Conservation (phyloP, 352 stramenopile species). For the Thalassiosira livingstoniorum region DNA sequence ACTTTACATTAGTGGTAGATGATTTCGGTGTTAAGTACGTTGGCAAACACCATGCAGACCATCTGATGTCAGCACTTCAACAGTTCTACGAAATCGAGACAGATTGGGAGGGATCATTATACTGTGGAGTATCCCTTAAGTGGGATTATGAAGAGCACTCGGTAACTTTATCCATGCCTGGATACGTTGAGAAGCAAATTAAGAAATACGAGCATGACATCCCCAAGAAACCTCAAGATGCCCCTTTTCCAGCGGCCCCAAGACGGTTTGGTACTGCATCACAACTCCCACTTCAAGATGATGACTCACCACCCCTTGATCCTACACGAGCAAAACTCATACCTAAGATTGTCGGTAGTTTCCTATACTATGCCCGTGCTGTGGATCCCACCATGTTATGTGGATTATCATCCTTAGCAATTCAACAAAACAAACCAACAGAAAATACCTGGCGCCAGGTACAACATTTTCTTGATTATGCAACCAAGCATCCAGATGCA, state of each 20-base stretch:
- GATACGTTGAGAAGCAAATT: neutral
- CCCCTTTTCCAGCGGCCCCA: neutral
- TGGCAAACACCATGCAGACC: too few species aligned
- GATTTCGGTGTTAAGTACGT: too few species aligned
- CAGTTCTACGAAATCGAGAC: neutral
- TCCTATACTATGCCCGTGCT: neutral
- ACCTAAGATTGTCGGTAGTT: neutral
- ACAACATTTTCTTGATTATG: neutral
- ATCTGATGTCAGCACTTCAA: neutral
- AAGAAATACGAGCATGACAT: neutral
- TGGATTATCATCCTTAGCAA: neutral
- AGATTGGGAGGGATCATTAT: slow-evolving; percentile 5
- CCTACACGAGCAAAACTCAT: neutral
- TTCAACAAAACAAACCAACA: neutral
- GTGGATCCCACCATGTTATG: neutral
- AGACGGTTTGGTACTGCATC: neutral
- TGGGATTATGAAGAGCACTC: slow-evolving; percentile 1
- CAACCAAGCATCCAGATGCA: neutral
- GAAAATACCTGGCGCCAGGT: neutral
- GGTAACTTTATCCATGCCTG: neutral
- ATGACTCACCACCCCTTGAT: neutral
- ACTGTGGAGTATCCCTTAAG: neutral
- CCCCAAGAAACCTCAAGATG: neutral
- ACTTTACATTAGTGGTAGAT: too few species aligned
- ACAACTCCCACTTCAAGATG: neutral